Percentiles rank a stretch among this genome's conserved stretches.
Conservation (phyloP, 257 asterid species). For the Buddleja alternifolia region DNA sequence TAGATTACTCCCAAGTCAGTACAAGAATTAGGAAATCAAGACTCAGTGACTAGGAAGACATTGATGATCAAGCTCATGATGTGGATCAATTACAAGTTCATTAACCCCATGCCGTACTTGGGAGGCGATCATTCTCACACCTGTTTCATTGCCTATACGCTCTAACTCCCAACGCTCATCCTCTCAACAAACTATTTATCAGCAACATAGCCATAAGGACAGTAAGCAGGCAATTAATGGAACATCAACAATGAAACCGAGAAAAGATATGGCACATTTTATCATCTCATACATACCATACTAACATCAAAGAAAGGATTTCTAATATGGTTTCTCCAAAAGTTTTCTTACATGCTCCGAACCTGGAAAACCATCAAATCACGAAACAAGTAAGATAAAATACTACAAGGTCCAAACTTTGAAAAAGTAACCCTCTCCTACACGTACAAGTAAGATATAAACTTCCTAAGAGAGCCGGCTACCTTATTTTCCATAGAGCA, state of each 20-base stretch:
- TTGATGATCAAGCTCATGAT: slow-evolving; percentile 98
- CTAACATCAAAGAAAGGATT: slow-evolving; percentile 95
- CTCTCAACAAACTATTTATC: slow-evolving; percentile 59
- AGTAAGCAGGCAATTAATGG: too few species aligned
- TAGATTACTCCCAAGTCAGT: too few species aligned
- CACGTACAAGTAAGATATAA: background rate
- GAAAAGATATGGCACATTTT: background rate
- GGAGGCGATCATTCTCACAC: slow-evolving; percentile 94
- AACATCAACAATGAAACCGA: background rate
- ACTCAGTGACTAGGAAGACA: slow-evolving; percentile 84
- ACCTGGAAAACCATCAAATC: slow-evolving; percentile 53
- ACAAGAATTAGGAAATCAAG: slow-evolving; percentile 17
- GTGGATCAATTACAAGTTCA: slow-evolving; percentile 96
- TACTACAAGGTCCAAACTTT: background rate
- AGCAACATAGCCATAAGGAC: slow-evolving; percentile 19
- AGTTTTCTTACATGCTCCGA: slow-evolving; percentile 97
- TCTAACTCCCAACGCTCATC: slow-evolving; percentile 78
- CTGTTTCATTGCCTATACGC: slow-evolving; percentile 51
- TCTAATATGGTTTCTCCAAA: slow-evolving; percentile 81
- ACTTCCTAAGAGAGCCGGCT: slow-evolving; percentile 25
- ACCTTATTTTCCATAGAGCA: slow-evolving; percentile 99
- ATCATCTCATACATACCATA: too few species aligned
- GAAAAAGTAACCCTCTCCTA: too few species aligned
- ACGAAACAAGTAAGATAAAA: slow-evolving; percentile 12
- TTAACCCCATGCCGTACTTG: slow-evolving; percentile 89